Percentiles rank a stretch among this genome's conserved stretches.
phyloP scores from a whole-genome alignment of 352 stramenopile genomes.

The Pythium periplocum region DNA sequence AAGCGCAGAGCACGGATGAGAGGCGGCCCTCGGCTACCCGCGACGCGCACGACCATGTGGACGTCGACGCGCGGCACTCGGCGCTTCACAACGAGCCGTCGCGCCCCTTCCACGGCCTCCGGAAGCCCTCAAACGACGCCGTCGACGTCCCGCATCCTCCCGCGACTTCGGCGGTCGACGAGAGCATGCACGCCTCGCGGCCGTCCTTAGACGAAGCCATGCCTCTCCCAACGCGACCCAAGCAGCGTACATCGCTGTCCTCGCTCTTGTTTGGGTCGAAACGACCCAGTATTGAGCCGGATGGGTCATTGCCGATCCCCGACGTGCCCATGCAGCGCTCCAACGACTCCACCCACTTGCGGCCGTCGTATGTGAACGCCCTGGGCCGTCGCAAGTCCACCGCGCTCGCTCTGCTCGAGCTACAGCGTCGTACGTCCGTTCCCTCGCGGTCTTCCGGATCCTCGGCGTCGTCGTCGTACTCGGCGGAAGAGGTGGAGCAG shows the following conservation, averaged over 20 bases:
- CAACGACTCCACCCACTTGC: constrained; percentile 13
- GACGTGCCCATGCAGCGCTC: constrained; percentile 17
- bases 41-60: not conserved
- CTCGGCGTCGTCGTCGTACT: constrained; percentile 5
- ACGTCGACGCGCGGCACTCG: not conserved
- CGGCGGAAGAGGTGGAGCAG: constrained; percentile 14
- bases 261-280: not conserved
- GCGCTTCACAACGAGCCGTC: too few species aligned
- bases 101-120: too few species aligned
- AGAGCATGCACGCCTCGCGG: too few species aligned
- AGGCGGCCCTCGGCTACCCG: not conserved
- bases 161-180: too few species aligned
- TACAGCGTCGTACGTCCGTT: constrained; percentile 4
- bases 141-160: too few species aligned
- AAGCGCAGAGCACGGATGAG: not conserved
- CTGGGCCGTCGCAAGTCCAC: not conserved
- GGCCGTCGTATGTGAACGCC: constrained; percentile 18
- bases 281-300: not conserved
- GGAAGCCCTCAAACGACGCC: too few species aligned
- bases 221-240: too few species aligned
- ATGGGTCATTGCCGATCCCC: constrained; percentile 14
- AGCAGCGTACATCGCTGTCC: too few species aligned
- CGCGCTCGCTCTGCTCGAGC: too few species aligned
- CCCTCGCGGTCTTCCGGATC: constrained; percentile 1
- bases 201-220: not conserved